These are phyloP conservation scores for Coniella lustricola DNA, from an alignment of 2,329 filamentous ascomycete species.

Conservation along the genomic window DNA sequence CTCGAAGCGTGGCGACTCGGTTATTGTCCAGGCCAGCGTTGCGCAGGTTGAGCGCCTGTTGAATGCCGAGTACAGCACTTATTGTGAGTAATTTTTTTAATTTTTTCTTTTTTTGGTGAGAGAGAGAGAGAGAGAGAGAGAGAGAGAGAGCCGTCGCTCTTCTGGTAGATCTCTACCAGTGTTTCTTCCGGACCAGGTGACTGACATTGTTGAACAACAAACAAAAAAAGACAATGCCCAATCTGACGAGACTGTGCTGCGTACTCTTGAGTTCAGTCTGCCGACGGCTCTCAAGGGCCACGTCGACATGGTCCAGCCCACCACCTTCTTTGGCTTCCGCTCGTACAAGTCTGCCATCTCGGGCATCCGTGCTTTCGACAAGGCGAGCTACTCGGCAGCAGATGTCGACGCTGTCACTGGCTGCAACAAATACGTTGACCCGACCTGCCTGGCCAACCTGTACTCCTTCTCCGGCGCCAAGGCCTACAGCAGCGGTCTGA, in stretches of 20 bases:
- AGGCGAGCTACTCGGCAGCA: background rate
- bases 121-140: too few species aligned
- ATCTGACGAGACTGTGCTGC: constrained; percentile 12
- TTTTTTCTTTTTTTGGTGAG: too few species aligned
- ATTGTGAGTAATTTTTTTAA: constrained; percentile 30
- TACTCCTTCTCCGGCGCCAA: constrained; percentile 40
- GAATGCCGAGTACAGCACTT: constrained; percentile 21
- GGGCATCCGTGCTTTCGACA: constrained; percentile 1
- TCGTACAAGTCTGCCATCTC: constrained; percentile 9
- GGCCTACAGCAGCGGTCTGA: constrained; percentile 16
- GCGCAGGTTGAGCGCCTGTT: constrained; percentile 33
- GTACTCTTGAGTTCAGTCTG: constrained; percentile 14
- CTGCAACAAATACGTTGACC: constrained; percentile 29
- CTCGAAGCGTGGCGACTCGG: constrained; percentile 28
- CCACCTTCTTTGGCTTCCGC: constrained; percentile 16
- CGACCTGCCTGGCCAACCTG: constrained; percentile 35
- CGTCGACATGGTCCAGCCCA: constrained; percentile 15
- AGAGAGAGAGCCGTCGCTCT: too few species aligned
- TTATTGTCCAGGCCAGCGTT: constrained; percentile 32
- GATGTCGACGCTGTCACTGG: constrained; percentile 14
- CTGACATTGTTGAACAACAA: constrained; percentile 13
- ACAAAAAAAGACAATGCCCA: constrained; percentile 18
- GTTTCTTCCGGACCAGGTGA: constrained; percentile 12
- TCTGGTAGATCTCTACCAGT: constrained; percentile 13
- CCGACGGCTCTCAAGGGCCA: constrained; percentile 8